Conservation (phyloP, 2,329 filamentous ascomycete species). For the Xylariaceae sp. region DNA sequence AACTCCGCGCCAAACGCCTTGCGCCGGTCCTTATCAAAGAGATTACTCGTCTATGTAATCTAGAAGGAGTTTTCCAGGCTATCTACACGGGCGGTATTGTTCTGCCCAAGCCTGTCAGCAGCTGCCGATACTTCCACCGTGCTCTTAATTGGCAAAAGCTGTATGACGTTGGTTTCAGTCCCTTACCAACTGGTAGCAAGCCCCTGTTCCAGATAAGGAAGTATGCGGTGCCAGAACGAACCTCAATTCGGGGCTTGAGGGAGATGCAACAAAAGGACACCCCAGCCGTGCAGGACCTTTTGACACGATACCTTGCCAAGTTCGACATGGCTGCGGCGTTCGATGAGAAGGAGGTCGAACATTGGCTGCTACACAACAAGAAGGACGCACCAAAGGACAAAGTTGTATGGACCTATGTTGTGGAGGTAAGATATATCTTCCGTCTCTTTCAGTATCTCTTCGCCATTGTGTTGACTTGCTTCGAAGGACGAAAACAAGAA, state of each 20-base stretch:
- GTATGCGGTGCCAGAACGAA: constrained; percentile 73
- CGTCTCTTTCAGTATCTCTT: neutral
- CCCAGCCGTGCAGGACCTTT: constrained; percentile 65
- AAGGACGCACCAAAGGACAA: constrained; percentile 58
- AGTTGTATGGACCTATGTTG: constrained; percentile 90
- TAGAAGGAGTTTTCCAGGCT: constrained; percentile 83
- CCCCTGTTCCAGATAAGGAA: constrained; percentile 79
- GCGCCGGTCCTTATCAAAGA: constrained; percentile 96
- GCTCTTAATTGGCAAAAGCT: constrained; percentile 94
- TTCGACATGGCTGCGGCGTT: constrained; percentile 85
- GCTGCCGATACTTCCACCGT: constrained; percentile 92
- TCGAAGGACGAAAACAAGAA: constrained; percentile 58
- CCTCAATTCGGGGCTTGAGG: constrained; percentile 68
- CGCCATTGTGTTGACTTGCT: constrained; percentile 18
- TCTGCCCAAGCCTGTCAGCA: constrained; percentile 84
- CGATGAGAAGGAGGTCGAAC: constrained; percentile 70
- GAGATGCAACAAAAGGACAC: constrained; percentile 76
- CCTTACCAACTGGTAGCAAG: constrained; percentile 75
- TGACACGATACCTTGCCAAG: constrained; percentile 70
- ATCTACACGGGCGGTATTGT: constrained; percentile 93
- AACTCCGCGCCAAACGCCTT: constrained; percentile 86
- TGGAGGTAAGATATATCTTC: constrained; percentile 53
- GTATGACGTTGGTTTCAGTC: constrained; percentile 90
- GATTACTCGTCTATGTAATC: constrained; percentile 86
- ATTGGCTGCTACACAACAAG: constrained; percentile 78